Percentiles rank a stretch among this genome's conserved stretches.
phyloP scores from a whole-genome alignment of 1,284 basidiomycete genomes.

The Cutaneotrichosporon daszewskae region DNA sequence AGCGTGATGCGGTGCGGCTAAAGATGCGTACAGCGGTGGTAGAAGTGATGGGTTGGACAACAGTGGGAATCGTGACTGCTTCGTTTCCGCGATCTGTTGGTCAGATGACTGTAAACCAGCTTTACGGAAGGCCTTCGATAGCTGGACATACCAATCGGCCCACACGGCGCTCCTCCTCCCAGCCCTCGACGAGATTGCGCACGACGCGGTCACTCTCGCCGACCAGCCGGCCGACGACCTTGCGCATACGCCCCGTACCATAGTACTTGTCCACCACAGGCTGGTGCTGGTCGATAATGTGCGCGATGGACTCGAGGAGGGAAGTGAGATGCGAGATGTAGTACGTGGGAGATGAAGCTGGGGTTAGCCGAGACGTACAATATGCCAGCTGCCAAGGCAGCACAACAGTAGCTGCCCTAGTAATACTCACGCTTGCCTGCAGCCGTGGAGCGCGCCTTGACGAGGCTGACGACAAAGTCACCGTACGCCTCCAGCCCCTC shows the following conservation, averaged over 20 bases:
- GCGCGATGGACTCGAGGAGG: conserved; percentile 89
- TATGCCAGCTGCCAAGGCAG: neutral
- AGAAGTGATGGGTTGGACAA: conserved; percentile 34
- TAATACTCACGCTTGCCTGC: conserved; percentile 67
- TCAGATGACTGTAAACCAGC: too few species aligned
- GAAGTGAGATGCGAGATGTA: conserved; percentile 80
- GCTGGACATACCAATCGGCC: conserved; percentile 26
- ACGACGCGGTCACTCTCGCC: conserved; percentile 83
- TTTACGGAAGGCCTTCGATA: neutral
- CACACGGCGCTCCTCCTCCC: conserved; percentile 76
- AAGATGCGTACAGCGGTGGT: conserved; percentile 33
- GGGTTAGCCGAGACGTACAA: too few species aligned
- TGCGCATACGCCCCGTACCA: conserved; percentile 74
- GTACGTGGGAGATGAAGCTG: conserved; percentile 82
- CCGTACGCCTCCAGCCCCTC: conserved; percentile 93
- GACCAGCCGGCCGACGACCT: conserved; percentile 69
- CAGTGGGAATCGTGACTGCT: conserved; percentile 40
- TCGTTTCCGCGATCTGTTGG: conserved; percentile 42
- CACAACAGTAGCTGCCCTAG: neutral
- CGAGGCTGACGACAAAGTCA: conserved; percentile 83
- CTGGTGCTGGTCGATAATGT: conserved; percentile 95
- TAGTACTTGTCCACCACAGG: conserved; percentile 98
- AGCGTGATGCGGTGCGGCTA: conserved; percentile 19
- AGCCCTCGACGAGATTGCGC: conserved; percentile 67
- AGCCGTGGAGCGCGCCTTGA: conserved; percentile 67